These are phyloP conservation scores for Colletotrichum australisinense DNA, from an alignment of 2,329 filamentous ascomycete genomes.

Conservation along the genomic window DNA sequence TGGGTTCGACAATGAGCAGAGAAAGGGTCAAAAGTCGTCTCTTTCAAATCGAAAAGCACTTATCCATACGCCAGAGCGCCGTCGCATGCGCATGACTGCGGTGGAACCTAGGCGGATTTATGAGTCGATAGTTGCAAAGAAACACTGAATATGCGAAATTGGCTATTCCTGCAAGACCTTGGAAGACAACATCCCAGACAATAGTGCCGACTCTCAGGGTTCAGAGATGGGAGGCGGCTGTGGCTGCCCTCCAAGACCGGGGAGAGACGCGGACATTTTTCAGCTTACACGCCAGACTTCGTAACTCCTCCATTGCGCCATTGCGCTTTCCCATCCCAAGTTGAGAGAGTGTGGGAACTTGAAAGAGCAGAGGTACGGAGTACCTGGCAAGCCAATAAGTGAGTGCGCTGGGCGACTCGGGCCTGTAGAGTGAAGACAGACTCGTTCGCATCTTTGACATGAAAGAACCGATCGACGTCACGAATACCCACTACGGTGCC, in stretches of 20 bases:
- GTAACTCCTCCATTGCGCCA: background rate
- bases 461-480: constrained; percentile 35
- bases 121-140: background rate
- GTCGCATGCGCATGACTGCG: background rate
- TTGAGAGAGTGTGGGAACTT: background rate
- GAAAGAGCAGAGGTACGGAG: background rate
- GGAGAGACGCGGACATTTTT: background rate
- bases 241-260: constrained; percentile 12
- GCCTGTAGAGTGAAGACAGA: background rate
- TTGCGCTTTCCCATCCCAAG: constrained; percentile 1
- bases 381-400: background rate
- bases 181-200: constrained; percentile 3
- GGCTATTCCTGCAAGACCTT: constrained; percentile 6
- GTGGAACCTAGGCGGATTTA: background rate
- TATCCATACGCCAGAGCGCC: background rate
- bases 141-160: background rate
- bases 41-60: background rate
- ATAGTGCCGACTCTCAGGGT: background rate
- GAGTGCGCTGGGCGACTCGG: background rate
- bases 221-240: constrained; percentile 20
- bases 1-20: background rate
- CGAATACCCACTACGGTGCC: constrained; percentile 21
- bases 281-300: constrained; percentile 9
- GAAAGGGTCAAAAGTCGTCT: background rate
- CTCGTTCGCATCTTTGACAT: constrained; percentile 13